Base-by-base conservation (phyloP, 768 basidiomycete species). In the Dioszegia aurantiaca region DNA sequence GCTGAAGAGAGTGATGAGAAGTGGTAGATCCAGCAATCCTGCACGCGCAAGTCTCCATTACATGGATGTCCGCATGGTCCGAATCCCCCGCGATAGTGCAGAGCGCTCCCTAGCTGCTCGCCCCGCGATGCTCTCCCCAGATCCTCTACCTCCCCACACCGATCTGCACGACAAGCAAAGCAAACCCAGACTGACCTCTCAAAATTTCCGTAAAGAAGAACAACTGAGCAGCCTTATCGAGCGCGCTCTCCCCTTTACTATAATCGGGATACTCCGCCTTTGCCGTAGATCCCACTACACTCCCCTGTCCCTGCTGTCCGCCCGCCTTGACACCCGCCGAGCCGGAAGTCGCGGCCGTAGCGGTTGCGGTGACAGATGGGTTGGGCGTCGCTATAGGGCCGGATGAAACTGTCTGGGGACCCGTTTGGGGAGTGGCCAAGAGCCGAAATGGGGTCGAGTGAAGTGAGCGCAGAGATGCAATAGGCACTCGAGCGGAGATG, bases 201-300 rank as follows among this genome's bases (percentile, higher is more conserved):
- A 94, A 79, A 68, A 99, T 95, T 79, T 99, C 95, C 58, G 94
- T 97, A 77, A 99, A 91, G 84, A 99, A 98, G 83, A 98, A 98
- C 47, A 95, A 75, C 76, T 92, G 87, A 41, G 89, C 87, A 46
- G 93, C 93, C 78, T 98, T 98, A 82, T 97, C 91, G 47, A 99
- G 81, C 43, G 95, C 92, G 76, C 86, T 87, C 14, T 88, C 89
- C 0, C 91, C 92, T 55, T 77, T 75, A 14, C 67, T 69, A 62
- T 78, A 78, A 64, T 78, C 77, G 11, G 61, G 62, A 40, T 63
- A 70, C 28, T 52, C 55, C n/a, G 61, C 61, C 23, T 61, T 64
- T 8, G 53, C 62, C 16, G 55, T 58, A 24, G 58, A 26, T n/a
- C 28, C 36, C 27, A 43, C 31, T 42, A 14, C 41, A 31, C 54